A percentile compares a stretch with the other conserved stretches of the same genome.
phyloP scores from a whole-genome alignment of 2,329 filamentous ascomycete species.

The Verticillium albo-atrum region DNA sequence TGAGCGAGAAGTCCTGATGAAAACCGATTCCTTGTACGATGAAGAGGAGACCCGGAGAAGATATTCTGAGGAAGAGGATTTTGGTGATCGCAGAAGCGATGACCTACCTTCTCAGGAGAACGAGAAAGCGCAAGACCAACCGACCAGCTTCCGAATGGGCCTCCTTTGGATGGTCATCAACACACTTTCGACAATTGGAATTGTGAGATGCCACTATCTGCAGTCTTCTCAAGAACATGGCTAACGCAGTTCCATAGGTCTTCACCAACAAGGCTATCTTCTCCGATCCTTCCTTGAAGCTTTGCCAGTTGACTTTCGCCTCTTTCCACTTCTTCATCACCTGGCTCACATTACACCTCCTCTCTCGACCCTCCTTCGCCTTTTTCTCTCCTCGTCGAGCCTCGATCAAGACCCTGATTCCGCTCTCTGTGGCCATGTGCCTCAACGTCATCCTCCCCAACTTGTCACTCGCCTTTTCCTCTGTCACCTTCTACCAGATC shows the following conservation, averaged over 20 bases:
- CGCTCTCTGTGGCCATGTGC: slow-evolving; percentile 63
- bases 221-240: neutral
- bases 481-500: slow-evolving; percentile 67
- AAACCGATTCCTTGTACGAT: slow-evolving; percentile 24
- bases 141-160: slow-evolving; percentile 30
- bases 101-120: slow-evolving; percentile 28
- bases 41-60: slow-evolving; percentile 16
- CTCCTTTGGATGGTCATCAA: slow-evolving; percentile 57
- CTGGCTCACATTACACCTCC: slow-evolving; percentile 55
- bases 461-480: slow-evolving; percentile 62
- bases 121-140: slow-evolving; percentile 27
- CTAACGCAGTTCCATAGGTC: slow-evolving; percentile 38
- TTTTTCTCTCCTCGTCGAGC: slow-evolving; percentile 56
- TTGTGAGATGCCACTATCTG: slow-evolving; percentile 37
- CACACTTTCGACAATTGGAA: slow-evolving; percentile 58
- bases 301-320: slow-evolving; percentile 62
- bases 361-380: slow-evolving; percentile 53
- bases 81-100: neutral
- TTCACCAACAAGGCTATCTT: slow-evolving; percentile 70
- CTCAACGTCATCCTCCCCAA: slow-evolving; percentile 67
- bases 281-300: slow-evolving; percentile 55
- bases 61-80: slow-evolving; percentile 16
- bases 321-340: slow-evolving; percentile 66
- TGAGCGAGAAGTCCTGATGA: slow-evolving; percentile 25
- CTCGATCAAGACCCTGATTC: slow-evolving; percentile 52